Evolutionary conservation across 2,329 filamentous ascomycete genomes (phyloP).

Genomic region (Metarhizium brunneum): DNA sequence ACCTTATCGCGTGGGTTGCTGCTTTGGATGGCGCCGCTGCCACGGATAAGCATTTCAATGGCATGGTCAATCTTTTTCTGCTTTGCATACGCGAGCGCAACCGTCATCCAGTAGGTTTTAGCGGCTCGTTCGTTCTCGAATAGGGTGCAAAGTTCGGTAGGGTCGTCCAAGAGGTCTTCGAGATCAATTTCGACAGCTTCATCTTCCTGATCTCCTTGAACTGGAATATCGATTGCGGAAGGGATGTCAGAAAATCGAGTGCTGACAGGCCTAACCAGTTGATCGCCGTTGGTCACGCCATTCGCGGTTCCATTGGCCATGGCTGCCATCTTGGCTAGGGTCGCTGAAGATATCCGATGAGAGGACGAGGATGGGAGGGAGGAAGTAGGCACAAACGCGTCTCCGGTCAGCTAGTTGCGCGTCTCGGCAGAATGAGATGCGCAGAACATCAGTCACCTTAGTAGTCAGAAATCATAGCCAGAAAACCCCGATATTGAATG

Average conservation of each 20-base stretch:
- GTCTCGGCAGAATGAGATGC: slow-evolving; percentile 18
- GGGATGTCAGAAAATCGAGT: slow-evolving; percentile 57
- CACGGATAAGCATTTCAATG: slow-evolving; percentile 65
- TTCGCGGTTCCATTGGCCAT: slow-evolving; percentile 34
- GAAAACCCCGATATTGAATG: slow-evolving; percentile 5
- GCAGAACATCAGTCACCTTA: slow-evolving; percentile 18
- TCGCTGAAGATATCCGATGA: not conserved
- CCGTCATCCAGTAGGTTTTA: slow-evolving; percentile 96
- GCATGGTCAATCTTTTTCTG: slow-evolving; percentile 85
- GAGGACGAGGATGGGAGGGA: not conserved
- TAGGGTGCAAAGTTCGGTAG: slow-evolving; percentile 87
- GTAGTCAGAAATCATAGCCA: slow-evolving; percentile 16
- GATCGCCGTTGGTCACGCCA: slow-evolving; percentile 31
- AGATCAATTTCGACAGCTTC: slow-evolving; percentile 88
- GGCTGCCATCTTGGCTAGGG: slow-evolving; percentile 29
- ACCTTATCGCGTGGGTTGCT: slow-evolving; percentile 74
- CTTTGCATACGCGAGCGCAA: slow-evolving; percentile 92
- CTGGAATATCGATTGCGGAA: slow-evolving; percentile 55
- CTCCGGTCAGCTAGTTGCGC: slow-evolving; percentile 19
- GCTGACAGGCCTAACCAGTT: slow-evolving; percentile 30
- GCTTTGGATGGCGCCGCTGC: slow-evolving; percentile 60
- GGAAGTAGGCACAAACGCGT: slow-evolving; percentile 16
- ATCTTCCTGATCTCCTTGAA: slow-evolving; percentile 54
- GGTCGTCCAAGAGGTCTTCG: slow-evolving; percentile 83
- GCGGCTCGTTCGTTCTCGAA: slow-evolving; percentile 90